These are phyloP conservation scores for Delonix regia DNA, from an alignment of 306 rosid genomes.

Conservation along the genomic window DNA sequence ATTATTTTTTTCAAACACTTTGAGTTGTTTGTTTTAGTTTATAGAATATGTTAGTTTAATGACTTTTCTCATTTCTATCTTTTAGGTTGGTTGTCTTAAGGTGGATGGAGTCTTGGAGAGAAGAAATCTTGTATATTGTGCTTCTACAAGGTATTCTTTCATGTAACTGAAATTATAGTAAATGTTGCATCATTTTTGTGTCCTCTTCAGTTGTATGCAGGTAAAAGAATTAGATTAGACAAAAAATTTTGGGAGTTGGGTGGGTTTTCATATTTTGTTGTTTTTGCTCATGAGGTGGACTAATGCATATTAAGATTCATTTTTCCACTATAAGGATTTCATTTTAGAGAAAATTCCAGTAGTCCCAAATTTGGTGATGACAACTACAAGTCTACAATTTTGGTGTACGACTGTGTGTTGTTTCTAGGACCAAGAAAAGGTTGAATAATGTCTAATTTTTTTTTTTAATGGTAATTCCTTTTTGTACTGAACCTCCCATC, in stretches of 20 bases:
- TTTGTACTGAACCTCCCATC: constrained; percentile 6
- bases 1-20: constrained; percentile 1
- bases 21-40: background rate
- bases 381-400: constrained; percentile 1
- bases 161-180: constrained; percentile 24
- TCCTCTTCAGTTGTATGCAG: constrained; percentile 8
- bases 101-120: constrained; percentile 90
- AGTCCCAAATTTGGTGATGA: constrained; percentile 23
- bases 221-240: constrained; percentile 10
- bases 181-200: constrained; percentile 24
- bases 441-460: background rate
- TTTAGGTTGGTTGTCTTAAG: constrained; percentile 89
- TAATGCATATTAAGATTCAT: constrained; percentile 3
- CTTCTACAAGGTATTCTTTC: constrained; percentile 84
- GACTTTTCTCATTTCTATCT: constrained; percentile 21
- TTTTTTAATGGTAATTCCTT: constrained; percentile 26
- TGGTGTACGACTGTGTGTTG: background rate
- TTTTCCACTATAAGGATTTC: constrained; percentile 29
- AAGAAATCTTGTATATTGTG: constrained; percentile 97
- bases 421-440: constrained; percentile 14
- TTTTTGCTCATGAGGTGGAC: background rate
- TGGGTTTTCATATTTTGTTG: background rate
- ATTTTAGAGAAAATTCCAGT: constrained; percentile 19
- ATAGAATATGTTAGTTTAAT: background rate
- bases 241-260: constrained; percentile 22